Evolutionary conservation across 192 early-diverging fungal species (phyloP).

Genomic region (Backusella mclennaniae): DNA sequence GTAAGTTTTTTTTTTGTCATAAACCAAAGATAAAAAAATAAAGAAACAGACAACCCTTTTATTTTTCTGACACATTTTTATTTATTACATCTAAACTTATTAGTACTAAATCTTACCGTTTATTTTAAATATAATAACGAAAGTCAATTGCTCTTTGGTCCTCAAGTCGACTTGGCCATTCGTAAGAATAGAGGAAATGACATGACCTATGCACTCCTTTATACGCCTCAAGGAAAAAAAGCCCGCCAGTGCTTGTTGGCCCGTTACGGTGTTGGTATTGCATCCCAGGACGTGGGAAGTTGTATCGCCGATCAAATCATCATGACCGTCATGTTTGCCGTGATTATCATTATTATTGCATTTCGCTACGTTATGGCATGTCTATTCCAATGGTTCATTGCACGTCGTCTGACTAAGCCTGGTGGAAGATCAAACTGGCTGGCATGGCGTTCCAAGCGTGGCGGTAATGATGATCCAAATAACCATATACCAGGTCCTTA

Average conservation of each 20-base stretch:
- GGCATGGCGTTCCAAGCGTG: slow-evolving; percentile 39
- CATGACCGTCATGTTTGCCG: slow-evolving; percentile 50
- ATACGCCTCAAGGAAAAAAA: slow-evolving; percentile 23
- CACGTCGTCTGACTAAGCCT: slow-evolving; percentile 47
- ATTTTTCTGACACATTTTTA: slow-evolving; percentile 3
- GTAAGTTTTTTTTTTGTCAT: neutral
- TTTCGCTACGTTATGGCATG: slow-evolving; percentile 64
- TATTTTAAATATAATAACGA: slow-evolving; percentile 18
- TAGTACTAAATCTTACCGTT: slow-evolving; percentile 21
- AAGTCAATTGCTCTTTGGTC: slow-evolving; percentile 15
- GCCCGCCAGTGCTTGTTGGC: slow-evolving; percentile 44
- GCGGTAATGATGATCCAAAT: slow-evolving; percentile 30
- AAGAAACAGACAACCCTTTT: neutral
- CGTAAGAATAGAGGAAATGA: slow-evolving; percentile 27
- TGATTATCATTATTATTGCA: slow-evolving; percentile 55
- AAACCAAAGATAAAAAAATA: neutral
- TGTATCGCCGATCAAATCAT: slow-evolving; percentile 59
- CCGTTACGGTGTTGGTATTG: slow-evolving; percentile 48
- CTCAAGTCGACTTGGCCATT: slow-evolving; percentile 16
- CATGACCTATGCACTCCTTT: slow-evolving; percentile 23
- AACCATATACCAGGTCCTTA: slow-evolving; percentile 32
- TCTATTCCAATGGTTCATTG: slow-evolving; percentile 57
- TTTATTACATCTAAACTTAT: neutral
- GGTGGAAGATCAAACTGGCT: slow-evolving; percentile 53
- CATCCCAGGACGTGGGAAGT: slow-evolving; percentile 51